These are phyloP conservation scores for Phytophthora quininea DNA, from an alignment of 352 stramenopile species.

Conservation along the genomic window DNA sequence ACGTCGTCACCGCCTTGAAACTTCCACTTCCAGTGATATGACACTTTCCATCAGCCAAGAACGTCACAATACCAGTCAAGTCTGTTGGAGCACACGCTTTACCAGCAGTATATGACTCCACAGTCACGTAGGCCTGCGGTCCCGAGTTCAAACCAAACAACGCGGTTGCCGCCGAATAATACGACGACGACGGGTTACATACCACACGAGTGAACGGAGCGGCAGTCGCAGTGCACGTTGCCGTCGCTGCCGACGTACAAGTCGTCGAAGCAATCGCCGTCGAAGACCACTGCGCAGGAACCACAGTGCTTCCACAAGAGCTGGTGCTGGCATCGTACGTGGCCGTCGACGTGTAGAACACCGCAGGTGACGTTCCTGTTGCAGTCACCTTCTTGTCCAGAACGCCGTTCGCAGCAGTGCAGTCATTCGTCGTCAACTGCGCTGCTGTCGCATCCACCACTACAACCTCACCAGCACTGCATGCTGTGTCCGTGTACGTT, in stretches of 20 bases:
- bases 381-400: not conserved
- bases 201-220: not conserved
- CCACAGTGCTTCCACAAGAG: not conserved
- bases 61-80: not conserved
- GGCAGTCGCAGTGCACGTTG: not conserved
- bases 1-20: not conserved
- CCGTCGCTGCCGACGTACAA: not conserved
- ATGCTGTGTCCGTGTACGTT: not conserved
- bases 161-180: not conserved
- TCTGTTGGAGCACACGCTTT: not conserved
- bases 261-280: not conserved
- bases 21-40: not conserved
- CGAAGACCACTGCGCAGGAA: not conserved
- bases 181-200: not conserved
- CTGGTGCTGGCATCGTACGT: slow-evolving; percentile 1
- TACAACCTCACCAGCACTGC: not conserved
- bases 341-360: not conserved
- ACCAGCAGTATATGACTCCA: not conserved
- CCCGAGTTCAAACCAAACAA: not conserved
- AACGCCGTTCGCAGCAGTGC: slow-evolving; percentile 4
- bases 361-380: not conserved
- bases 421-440: not conserved
- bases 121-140: not conserved
- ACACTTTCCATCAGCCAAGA: slow-evolving; percentile 2
- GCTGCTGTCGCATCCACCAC: not conserved